phyloP scores from a whole-genome alignment of 768 basidiomycete species.

The Neoboletus magnificus region DNA sequence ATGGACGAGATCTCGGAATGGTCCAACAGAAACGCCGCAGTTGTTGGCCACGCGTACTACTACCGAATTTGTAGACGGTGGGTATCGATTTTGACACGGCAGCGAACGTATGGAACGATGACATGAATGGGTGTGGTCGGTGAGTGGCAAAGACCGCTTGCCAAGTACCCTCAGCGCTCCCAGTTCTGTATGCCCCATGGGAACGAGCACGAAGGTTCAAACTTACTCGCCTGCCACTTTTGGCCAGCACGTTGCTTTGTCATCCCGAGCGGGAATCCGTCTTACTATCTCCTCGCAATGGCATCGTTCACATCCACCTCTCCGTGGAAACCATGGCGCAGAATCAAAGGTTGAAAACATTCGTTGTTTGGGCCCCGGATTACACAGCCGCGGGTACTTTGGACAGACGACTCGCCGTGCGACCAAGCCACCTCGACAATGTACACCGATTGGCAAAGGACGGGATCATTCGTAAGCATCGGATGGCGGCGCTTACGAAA shows the following conservation, averaged over 20 bases:
- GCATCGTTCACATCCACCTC: too few relatives aligned
- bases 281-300: background rate
- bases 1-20: conserved; percentile 8
- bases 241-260: background rate
- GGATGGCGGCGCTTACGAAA: background rate
- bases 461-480: conserved; percentile 50
- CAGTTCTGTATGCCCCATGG: background rate
- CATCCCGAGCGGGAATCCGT: background rate
- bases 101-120: background rate
- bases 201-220: conserved; percentile 1
- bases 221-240: conserved; percentile 8
- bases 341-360: conserved; percentile 25
- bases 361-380: conserved; percentile 67
- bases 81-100: background rate
- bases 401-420: conserved; percentile 50
- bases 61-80: background rate
- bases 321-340: conserved; percentile 18
- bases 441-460: conserved; percentile 34
- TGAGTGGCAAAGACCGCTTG: background rate
- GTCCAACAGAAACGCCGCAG: conserved; percentile 14
- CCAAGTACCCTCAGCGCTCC: background rate
- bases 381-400: conserved; percentile 53
- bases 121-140: background rate
- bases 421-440: conserved; percentile 47
- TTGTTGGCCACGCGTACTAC: background rate